Base-by-base conservation (phyloP, 129 eudicot genomes). In the Flaveria brownii region DNA sequence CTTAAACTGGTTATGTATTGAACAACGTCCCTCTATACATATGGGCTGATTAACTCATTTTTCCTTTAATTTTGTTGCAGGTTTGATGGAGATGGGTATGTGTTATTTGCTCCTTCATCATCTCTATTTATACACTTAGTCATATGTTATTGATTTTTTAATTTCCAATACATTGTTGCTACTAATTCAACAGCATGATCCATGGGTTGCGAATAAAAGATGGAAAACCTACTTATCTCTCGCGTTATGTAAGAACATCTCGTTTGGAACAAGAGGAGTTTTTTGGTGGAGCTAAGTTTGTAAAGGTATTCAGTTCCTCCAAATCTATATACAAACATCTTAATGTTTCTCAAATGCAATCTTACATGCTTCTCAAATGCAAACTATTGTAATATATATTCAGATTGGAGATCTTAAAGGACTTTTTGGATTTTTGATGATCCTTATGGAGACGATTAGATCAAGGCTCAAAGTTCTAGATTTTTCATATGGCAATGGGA, bases 51-150 rank as follows among this genome's bases (percentile, higher is more conserved):
- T 45, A 36, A 52, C 22, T 52, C 16, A 52, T n/a, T 3, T 1
- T 52, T 52, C n/a, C 17, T 52, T n/a, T 16, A 15, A n/a, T 15
- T 52, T 52, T 52, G 9, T 17, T 88, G 91, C 87, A 93, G 98
- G 98, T 93, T 93, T 75, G 98, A 93, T 71, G 98, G 98, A 87
- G 98, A 93, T 84, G 98, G 98, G 98, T 93, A 74, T 42, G 92
- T 87, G 17, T 62, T 74, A 20, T 77, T 57, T 77, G 61, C 18
- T 74, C 72, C 33, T 28, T 28, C 57, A 76, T 84, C 47, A 62
- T 51, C 63, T 46, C 8, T 57, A 20, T 15, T 46, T 71, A 15
- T 22, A 26, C 36, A 75, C 8, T 16, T 65, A 52, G 12, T 36
- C 6, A 23, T 47, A 26, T 75, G 50, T 46, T 47, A 20, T 17